These are phyloP conservation scores for Suhomyces bokatorum DNA, from an alignment of 1,139 yeast genomes.

Conservation along the genomic window DNA sequence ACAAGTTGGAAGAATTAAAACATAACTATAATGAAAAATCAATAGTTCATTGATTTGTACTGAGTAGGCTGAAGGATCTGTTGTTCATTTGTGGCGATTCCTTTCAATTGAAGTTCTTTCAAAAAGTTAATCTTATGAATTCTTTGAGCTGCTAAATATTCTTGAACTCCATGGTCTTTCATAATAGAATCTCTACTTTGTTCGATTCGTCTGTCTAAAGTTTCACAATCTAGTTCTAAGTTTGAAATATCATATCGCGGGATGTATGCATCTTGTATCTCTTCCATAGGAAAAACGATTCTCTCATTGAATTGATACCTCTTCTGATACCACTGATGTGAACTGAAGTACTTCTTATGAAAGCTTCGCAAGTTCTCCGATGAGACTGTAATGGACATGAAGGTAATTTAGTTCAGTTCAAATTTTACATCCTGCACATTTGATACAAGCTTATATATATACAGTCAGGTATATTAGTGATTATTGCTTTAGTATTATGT, in stretches of 20 bases:
- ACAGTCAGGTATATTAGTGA: neutral
- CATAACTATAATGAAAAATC: neutral
- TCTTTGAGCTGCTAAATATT: constrained; percentile 21
- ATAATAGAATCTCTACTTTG: constrained; percentile 12
- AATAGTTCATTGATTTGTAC: neutral
- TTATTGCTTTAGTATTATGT: neutral
- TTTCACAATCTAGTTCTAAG: constrained; percentile 23
- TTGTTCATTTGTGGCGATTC: constrained; percentile 14
- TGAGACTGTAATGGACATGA: neutral
- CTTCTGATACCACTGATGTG: neutral
- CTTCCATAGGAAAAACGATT: neutral
- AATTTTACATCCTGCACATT: neutral
- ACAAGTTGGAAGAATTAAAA: too few species aligned
- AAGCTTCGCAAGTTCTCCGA: neutral
- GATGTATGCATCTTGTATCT: neutral
- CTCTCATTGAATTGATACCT: neutral
- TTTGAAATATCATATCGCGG: constrained; percentile 1
- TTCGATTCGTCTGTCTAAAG: constrained; percentile 14
- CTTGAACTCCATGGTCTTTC: constrained; percentile 17
- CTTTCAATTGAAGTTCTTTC: constrained; percentile 26
- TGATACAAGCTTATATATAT: too few species aligned
- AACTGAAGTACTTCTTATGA: neutral
- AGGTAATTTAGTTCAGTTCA: neutral
- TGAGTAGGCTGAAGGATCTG: neutral
- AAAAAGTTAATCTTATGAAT: constrained; percentile 25